phyloP scores from a whole-genome alignment of 2,329 filamentous ascomycete genomes.

The Fusarium lyarnte region DNA sequence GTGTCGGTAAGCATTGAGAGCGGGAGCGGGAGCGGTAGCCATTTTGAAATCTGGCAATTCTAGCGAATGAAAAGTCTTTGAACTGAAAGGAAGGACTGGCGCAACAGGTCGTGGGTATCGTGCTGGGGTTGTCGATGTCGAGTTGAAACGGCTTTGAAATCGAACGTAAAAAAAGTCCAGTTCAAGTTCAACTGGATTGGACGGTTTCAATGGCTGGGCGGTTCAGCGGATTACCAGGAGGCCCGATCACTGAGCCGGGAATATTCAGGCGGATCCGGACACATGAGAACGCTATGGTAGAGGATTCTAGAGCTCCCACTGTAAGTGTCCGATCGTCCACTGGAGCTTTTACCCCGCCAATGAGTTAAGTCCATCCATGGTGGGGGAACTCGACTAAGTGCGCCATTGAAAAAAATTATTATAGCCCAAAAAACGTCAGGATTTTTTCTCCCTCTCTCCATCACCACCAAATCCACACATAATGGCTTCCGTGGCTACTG shows the following conservation, averaged over 20 bases:
- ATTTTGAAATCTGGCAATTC: conserved; percentile 11
- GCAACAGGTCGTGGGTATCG: neutral
- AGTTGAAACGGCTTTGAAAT: conserved; percentile 8
- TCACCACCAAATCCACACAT: conserved; percentile 36
- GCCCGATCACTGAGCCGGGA: neutral
- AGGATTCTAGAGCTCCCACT: conserved; percentile 6
- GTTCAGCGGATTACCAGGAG: neutral
- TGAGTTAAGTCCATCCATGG: conserved; percentile 21
- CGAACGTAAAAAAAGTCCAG: conserved; percentile 23
- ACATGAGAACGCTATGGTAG: neutral
- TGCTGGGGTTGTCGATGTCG: neutral
- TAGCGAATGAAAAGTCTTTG: neutral
- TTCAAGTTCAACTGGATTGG: neutral
- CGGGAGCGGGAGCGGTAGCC: conserved; percentile 57
- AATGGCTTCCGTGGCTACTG: conserved; percentile 73
- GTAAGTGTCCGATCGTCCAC: neutral
- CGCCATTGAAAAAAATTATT: conserved; percentile 28
- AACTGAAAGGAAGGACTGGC: neutral
- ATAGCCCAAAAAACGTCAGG: conserved; percentile 24
- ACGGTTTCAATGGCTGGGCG: neutral
- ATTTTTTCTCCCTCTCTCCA: conserved; percentile 23
- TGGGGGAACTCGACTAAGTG: conserved; percentile 33
- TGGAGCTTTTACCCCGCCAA: conserved; percentile 40
- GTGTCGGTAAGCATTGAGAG: conserved; percentile 80
- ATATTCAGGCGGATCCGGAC: neutral